Base-by-base conservation (phyloP, 1,284 basidiomycete genomes). In the Boletus nobilissimus region DNA sequence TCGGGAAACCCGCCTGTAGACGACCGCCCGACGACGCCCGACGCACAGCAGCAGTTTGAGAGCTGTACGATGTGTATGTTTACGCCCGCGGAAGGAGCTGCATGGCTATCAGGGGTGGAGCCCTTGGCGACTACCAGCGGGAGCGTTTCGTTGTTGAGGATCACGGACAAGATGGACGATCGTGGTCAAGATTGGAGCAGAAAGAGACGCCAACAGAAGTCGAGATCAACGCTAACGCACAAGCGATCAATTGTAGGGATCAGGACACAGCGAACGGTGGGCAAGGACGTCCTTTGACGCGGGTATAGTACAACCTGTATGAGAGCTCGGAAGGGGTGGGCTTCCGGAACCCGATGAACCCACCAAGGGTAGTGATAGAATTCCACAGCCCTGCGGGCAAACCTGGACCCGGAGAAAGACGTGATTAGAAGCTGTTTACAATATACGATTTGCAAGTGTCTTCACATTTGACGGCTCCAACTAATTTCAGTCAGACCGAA, bases 41-140 rank as follows among this genome's bases (percentile, higher is more conserved):
- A 83, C 36, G 80, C 90, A 70, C 89, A 90, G 76, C 93, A 92
- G 92, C 90, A 93, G 19, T 87, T 92, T 51, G 85, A 87, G 11
- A 88, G 91, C 78, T 92, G 89, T 80, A 91, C 90, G 26, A 91
- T 89, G 3, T 89, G 92, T 76, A 85, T 89, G 72, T 89, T 93
- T 77, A 83, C 87, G 16, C 86, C 89, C 9, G 70, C 13, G 1
- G 69, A 36, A 54, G 51, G 72, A 34, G 66, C 5, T 3, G 46
- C 24, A 40, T 32, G 62, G 48, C 70, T 24, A 11, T 60, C 75
- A 2, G 77, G 74, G 18, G 73, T 57, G 24, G 82, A 77, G 18
- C 36, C 24, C 54, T 70, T 57, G n/a, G 39, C n/a, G 32, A 71
- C 63, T 36, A 71, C 82, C 57, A 19, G 60, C 38, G 76, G 77